Evolutionary conservation across 129 eudicot genomes (phyloP).

Genomic region (Tanacetum coccineum): DNA sequence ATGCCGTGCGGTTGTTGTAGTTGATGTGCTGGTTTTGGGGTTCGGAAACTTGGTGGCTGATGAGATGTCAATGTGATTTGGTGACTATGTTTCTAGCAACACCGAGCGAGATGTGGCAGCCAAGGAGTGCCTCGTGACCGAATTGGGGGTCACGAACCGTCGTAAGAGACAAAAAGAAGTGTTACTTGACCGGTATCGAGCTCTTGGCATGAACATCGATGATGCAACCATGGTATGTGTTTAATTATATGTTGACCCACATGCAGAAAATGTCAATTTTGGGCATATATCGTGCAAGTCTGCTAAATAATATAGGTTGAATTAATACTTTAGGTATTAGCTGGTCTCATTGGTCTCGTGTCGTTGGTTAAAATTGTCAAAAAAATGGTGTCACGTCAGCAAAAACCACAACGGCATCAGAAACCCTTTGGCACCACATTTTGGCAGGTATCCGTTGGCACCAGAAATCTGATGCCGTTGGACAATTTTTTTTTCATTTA

Average conservation of each 20-base stretch:
- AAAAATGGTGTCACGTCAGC: too few relatives aligned
- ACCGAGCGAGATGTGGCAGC: conserved; percentile 69
- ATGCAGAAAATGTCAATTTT: neutral
- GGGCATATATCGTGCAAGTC: neutral
- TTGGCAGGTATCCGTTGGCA: too few relatives aligned
- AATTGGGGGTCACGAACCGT: conserved; percentile 61
- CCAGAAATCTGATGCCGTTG: too few relatives aligned
- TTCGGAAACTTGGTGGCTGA: conserved; percentile 81
- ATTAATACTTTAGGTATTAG: too few relatives aligned
- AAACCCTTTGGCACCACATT: too few relatives aligned
- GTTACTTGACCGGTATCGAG: conserved; percentile 45
- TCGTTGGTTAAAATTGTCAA: too few relatives aligned
- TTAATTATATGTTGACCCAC: too few relatives aligned
- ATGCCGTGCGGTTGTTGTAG: too few relatives aligned
- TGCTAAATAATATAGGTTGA: too few relatives aligned
- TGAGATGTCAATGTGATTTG: conserved; percentile 89
- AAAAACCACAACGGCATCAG: too few relatives aligned
- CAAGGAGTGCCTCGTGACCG: conserved; percentile 56
- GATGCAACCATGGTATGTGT: conserved; percentile 52
- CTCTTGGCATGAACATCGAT: conserved; percentile 54
- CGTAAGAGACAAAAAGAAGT: conserved; percentile 30
- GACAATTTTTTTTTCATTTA: too few relatives aligned
- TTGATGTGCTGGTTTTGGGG: conserved; percentile 80
- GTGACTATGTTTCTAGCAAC: conserved; percentile 70
- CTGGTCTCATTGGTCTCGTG: too few relatives aligned